Evolutionary conservation across 2,329 filamentous ascomycete species (phyloP).

Genomic region (Talaromyces sp.): DNA sequence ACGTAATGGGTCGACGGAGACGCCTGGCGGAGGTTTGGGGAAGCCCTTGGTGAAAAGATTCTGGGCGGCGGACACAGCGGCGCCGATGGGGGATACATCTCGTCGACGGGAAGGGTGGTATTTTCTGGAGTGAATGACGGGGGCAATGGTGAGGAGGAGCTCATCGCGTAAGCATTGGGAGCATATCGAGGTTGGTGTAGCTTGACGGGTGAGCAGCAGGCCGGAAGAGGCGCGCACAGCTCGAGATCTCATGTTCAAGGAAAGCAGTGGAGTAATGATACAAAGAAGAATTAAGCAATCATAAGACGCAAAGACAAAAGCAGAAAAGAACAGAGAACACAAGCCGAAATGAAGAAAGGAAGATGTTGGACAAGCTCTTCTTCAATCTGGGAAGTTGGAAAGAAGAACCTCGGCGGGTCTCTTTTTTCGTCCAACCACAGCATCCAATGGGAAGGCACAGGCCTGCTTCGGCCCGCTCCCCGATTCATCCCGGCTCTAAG

Average conservation of each 20-base stretch:
- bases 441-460: conserved; percentile 4
- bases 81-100: conserved; percentile 42
- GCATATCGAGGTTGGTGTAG: conserved; percentile 34
- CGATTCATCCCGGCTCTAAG: conserved; percentile 11
- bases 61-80: conserved; percentile 53
- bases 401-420: background rate
- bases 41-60: conserved; percentile 44
- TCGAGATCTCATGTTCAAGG: conserved; percentile 36
- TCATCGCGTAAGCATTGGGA: conserved; percentile 42
- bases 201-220: conserved; percentile 31
- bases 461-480: background rate
- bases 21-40: conserved; percentile 45
- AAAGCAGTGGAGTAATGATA: background rate
- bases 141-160: conserved; percentile 25
- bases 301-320: background rate
- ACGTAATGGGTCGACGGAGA: conserved; percentile 81
- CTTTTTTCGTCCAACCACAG: background rate
- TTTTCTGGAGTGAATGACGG: conserved; percentile 32
- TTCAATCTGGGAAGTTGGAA: background rate
- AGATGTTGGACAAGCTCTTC: background rate
- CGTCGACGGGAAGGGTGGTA: conserved; percentile 41
- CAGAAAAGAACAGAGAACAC: background rate
- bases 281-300: background rate
- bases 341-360: background rate
- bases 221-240: conserved; percentile 35